A percentile compares a stretch with the other conserved stretches of the same genome.
These are phyloP conservation scores for Helenozyma rhizophorensis DNA, from an alignment of 805 yeast genomes.

Conservation along the genomic window DNA sequence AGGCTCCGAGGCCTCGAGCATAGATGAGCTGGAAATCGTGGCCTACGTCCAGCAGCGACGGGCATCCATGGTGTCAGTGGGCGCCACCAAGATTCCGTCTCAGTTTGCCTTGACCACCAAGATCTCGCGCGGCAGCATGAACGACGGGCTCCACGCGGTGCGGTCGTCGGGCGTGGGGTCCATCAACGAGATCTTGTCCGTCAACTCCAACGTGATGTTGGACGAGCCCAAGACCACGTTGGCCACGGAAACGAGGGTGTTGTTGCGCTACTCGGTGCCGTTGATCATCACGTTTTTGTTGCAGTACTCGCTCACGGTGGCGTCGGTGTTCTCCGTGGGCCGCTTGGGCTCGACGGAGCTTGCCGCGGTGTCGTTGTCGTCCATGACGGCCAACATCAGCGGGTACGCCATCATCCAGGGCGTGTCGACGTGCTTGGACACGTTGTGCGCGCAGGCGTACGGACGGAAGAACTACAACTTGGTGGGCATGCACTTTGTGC, in stretches of 20 bases:
- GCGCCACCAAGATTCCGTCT: constrained; percentile 17
- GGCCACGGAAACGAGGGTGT: constrained; percentile 34
- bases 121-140: constrained; percentile 14
- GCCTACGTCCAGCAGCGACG: constrained; percentile 37
- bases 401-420: constrained; percentile 77
- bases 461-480: constrained; percentile 61
- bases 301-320: constrained; percentile 70
- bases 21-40: constrained; percentile 34
- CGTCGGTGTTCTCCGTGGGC: constrained; percentile 75
- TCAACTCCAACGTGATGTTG: constrained; percentile 15
- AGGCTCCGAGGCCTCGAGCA: constrained; percentile 9
- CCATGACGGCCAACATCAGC: constrained; percentile 75
- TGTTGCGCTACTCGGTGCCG: constrained; percentile 48
- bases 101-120: constrained; percentile 12
- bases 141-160: constrained; percentile 10
- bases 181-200: constrained; percentile 20
- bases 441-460: constrained; percentile 73
- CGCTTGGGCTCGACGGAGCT: constrained; percentile 65
- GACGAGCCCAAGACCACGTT: constrained; percentile 42
- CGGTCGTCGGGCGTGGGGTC: constrained; percentile 8
- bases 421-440: constrained; percentile 72
- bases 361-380: constrained; percentile 71
- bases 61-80: constrained; percentile 33
- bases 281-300: constrained; percentile 61
- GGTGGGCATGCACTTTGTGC: constrained; percentile 65